A percentile compares a stretch with the other conserved stretches of the same genome.
Evolutionary conservation across 2,329 filamentous ascomycete genomes (phyloP).

Genomic region (Aphanoascus verrucosus): DNA sequence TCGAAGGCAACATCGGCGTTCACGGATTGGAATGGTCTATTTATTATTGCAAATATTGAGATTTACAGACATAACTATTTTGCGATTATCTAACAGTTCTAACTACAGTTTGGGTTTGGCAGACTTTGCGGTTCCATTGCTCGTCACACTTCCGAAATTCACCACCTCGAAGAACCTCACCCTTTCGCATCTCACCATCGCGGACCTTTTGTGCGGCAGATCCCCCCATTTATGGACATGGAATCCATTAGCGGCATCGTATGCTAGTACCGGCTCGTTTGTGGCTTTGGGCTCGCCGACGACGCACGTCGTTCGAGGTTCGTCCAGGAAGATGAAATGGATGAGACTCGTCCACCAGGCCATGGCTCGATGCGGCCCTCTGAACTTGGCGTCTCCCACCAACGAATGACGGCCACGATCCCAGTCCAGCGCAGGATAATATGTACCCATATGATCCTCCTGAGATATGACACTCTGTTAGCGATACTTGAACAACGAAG

Average conservation of each 20-base stretch:
- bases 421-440: conserved; percentile 46
- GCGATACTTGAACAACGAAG: conserved; percentile 2
- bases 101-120: conserved; percentile 18
- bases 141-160: conserved; percentile 20
- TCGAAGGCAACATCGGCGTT: too few species aligned
- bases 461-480: conserved; percentile 17
- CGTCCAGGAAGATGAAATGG: conserved; percentile 51
- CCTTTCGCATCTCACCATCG: conserved; percentile 53
- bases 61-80: too few species aligned
- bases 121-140: conserved; percentile 19
- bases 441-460: conserved; percentile 51
- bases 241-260: conserved; percentile 64
- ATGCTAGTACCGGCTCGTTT: conserved; percentile 58
- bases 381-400: conserved; percentile 47
- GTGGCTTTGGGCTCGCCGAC: conserved; percentile 60
- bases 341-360: conserved; percentile 49
- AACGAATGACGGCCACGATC: conserved; percentile 52
- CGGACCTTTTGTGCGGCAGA: conserved; percentile 59
- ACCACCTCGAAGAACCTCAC: conserved; percentile 61
- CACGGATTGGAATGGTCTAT: too few species aligned
- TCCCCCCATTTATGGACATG: conserved; percentile 62
- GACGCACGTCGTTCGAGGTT: conserved; percentile 45
- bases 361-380: conserved; percentile 45
- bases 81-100: conserved; percentile 2
- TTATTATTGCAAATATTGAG: too few species aligned